Evolutionary conservation across 2,329 filamentous ascomycete genomes (phyloP), one percentile per base, ranked within the genome.

Genomic region (Sporothrix dimorphospora): DNA sequence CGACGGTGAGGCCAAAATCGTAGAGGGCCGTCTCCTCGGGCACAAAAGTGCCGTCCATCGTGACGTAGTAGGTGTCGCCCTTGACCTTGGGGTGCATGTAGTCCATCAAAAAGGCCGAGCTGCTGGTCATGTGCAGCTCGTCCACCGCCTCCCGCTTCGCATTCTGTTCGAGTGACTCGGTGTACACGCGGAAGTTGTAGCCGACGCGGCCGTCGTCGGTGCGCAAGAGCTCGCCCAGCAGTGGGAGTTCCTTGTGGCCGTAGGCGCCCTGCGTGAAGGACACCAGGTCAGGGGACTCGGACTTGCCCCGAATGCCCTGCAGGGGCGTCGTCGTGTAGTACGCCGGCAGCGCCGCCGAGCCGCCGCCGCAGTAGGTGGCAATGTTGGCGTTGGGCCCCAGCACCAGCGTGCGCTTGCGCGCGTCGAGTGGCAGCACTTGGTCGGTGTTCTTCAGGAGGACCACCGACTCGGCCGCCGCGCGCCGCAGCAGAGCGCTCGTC

Each of bases 371-470:
- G 76, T 82, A 75, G 19, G 74, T 59, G 3, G 75, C 71, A 0
- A 84, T 78, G 57, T 82, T 83, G 38, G 85, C 80, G 74, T 86
- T 87, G 21, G 85, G 85, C 4, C 85, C 85, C 74, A 87, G 86
- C 24, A 87, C 82, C 9, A 85, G 79, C 0, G 82, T 80, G 71
- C 82, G 82, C 57, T 81, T 81, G 69, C 81, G 80, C 67, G 59
- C 57, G 67, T 73, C 82, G 12, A 87, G 77, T 1, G 89, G 89
- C 1, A 91, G 80, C 4, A 87, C 79, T 40, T 80, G 79, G 38
- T 82, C 82, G 51, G 88, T 83, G 74, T 91, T 91, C 79, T 90
- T 76, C 4, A 76, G 71, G 0, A 76, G 70, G 7, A 76, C 75
- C 1, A 76, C 24, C 4, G 73, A 73, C 11, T 74, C 75, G 8